These are phyloP conservation scores for Metschnikowia shivogae DNA, from an alignment of 805 yeast genomes.

Conservation along the genomic window DNA sequence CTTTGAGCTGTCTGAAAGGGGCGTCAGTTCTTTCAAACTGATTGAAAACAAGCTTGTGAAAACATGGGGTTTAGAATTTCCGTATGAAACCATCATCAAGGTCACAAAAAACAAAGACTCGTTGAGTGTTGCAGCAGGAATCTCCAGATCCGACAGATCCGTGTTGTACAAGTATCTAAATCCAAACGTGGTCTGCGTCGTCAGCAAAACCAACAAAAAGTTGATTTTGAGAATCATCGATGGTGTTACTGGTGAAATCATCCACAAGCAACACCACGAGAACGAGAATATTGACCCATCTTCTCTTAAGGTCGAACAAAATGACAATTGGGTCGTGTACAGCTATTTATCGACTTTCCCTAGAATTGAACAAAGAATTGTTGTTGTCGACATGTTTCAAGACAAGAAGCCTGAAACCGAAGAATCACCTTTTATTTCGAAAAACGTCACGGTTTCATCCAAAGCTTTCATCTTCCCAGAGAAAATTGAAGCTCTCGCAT, in stretches of 20 bases:
- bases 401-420: slow-evolving; percentile 48
- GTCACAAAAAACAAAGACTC: slow-evolving; percentile 22
- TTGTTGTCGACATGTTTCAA: slow-evolving; percentile 67
- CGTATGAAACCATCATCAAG: slow-evolving; percentile 17
- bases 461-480: slow-evolving; percentile 65
- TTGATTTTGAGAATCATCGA: slow-evolving; percentile 59
- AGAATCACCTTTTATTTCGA: slow-evolving; percentile 32
- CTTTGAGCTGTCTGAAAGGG: slow-evolving; percentile 11
- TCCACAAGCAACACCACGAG: slow-evolving; percentile 38
- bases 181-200: slow-evolving; percentile 59
- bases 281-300: slow-evolving; percentile 37
- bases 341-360: slow-evolving; percentile 53
- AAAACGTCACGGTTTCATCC: slow-evolving; percentile 45
- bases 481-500: slow-evolving; percentile 45
- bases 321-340: slow-evolving; percentile 82
- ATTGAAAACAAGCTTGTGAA: slow-evolving; percentile 10
- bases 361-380: slow-evolving; percentile 50
- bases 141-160: slow-evolving; percentile 61
- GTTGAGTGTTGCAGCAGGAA: slow-evolving; percentile 54
- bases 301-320: slow-evolving; percentile 53
- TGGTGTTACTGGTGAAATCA: slow-evolving; percentile 61
- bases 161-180: slow-evolving; percentile 81
- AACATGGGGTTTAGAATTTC: slow-evolving; percentile 30
- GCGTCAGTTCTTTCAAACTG: slow-evolving; percentile 23
- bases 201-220: slow-evolving; percentile 25